Conservation (phyloP, 306 rosid genomes). For the Astragalus membranaceus region DNA sequence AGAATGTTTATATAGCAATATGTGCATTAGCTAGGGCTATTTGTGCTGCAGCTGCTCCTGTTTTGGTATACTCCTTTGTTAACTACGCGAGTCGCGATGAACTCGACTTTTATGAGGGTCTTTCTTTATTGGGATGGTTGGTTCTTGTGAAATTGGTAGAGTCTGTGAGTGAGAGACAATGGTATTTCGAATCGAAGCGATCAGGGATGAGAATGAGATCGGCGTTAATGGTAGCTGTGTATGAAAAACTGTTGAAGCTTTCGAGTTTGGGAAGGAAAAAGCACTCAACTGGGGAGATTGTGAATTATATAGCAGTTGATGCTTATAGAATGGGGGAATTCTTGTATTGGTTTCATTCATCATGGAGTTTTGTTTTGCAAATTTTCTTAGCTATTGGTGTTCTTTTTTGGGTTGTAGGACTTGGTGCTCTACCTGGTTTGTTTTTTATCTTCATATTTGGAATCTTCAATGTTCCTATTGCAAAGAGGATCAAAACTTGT, state of each 20-base stretch:
- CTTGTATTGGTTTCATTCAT: constrained; percentile 56
- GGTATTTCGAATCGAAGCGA: constrained; percentile 46
- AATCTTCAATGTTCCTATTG: constrained; percentile 45
- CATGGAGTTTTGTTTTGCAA: constrained; percentile 35
- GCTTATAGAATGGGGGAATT: constrained; percentile 67
- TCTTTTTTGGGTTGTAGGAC: constrained; percentile 43
- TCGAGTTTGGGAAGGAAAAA: constrained; percentile 45
- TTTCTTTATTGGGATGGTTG: constrained; percentile 35
- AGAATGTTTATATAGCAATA: constrained; percentile 36
- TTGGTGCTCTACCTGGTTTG: constrained; percentile 58
- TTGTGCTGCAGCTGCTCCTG: constrained; percentile 41
- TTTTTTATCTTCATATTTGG: constrained; percentile 43
- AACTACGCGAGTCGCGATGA: constrained; percentile 25
- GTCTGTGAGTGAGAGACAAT: constrained; percentile 50
- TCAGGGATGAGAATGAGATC: constrained; percentile 63
- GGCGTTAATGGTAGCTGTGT: constrained; percentile 59
- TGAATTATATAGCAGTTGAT: constrained; percentile 61
- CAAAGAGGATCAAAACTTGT: constrained; percentile 39
- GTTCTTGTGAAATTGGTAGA: constrained; percentile 41
- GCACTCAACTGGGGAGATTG: constrained; percentile 62
- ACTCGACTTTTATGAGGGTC: constrained; percentile 19
- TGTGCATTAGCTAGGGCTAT: constrained; percentile 29
- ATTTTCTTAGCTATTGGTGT: constrained; percentile 35
- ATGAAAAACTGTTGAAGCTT: constrained; percentile 50
- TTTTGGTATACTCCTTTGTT: constrained; percentile 49